phyloP scores from a whole-genome alignment of 2,329 filamentous ascomycete species.

The Sporothrix brunneoviolacea region DNA sequence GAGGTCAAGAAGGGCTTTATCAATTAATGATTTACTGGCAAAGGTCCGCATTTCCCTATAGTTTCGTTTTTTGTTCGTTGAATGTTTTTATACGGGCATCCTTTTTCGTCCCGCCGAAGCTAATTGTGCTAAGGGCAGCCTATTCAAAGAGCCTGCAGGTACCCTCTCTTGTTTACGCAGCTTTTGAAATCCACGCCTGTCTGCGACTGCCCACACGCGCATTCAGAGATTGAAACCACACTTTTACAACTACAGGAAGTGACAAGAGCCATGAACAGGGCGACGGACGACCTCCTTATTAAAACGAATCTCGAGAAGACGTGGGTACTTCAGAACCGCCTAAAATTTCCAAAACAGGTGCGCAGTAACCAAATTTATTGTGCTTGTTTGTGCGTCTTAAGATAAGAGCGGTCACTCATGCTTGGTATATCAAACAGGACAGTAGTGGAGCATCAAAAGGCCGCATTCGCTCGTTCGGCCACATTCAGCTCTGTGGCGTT shows the following conservation, averaged over 20 bases:
- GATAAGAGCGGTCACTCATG: too few relatives aligned
- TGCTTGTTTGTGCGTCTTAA: too few relatives aligned
- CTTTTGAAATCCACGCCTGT: constrained; percentile 77
- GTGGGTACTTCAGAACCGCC: constrained; percentile 74
- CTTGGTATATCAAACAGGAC: constrained; percentile 30
- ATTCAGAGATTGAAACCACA: constrained; percentile 70
- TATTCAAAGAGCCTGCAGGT: constrained; percentile 86
- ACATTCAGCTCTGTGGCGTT: constrained; percentile 73
- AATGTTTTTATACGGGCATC: too few relatives aligned
- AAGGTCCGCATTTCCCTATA: constrained; percentile 51
- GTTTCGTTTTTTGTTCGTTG: background rate
- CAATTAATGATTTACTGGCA: constrained; percentile 78
- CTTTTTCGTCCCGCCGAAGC: background rate
- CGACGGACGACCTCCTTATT: constrained; percentile 68
- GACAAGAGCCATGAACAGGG: constrained; percentile 73
- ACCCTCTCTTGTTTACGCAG: constrained; percentile 79
- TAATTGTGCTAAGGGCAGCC: constrained; percentile 52
- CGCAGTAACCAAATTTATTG: constrained; percentile 11
- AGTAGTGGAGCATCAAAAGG: constrained; percentile 49
- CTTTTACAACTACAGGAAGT: constrained; percentile 66
- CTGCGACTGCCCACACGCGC: constrained; percentile 74
- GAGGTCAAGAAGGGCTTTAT: constrained; percentile 66
- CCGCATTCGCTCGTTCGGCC: constrained; percentile 72
- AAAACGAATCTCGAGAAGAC: constrained; percentile 71
- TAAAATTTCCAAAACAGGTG: constrained; percentile 69